Percentiles rank a stretch among this genome's conserved stretches.
Conservation (phyloP, 495 filamentous ascomycete genomes). For the Xeromyces bisporus region DNA sequence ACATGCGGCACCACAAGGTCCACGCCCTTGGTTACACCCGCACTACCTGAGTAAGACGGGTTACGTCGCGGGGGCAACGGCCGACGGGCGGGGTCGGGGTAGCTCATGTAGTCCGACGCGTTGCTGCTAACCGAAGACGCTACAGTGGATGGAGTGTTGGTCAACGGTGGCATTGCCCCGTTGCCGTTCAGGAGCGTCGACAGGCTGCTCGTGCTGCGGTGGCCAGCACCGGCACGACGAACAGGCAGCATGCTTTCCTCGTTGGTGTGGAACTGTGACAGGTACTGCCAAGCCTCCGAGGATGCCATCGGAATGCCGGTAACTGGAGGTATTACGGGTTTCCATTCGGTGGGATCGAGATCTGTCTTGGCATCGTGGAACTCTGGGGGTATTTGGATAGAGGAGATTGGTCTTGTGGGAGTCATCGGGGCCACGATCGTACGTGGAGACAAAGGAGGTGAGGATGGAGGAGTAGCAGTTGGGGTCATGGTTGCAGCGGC, state of each 20-base stretch:
- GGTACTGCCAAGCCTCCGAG: constrained; percentile 32
- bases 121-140: constrained; percentile 27
- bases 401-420: constrained; percentile 10
- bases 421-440: constrained; percentile 29
- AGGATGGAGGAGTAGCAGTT: constrained; percentile 14
- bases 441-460: constrained; percentile 22
- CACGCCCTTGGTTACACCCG: constrained; percentile 20
- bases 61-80: constrained; percentile 28
- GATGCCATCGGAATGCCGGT: constrained; percentile 13
- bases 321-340: constrained; percentile 27
- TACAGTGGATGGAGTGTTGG: constrained; percentile 27
- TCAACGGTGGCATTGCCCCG: constrained; percentile 17
- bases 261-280: constrained; percentile 30
- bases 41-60: constrained; percentile 17
- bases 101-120: constrained; percentile 23
- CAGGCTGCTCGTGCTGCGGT: constrained; percentile 19
- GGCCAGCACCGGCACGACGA: constrained; percentile 11
- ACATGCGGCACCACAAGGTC: constrained; percentile 28
- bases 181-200: constrained; percentile 16
- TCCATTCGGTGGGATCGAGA: constrained; percentile 42
- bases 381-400: constrained; percentile 27
- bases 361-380: constrained; percentile 27
- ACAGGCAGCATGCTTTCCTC: constrained; percentile 10
- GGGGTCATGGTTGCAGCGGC: constrained; percentile 11
- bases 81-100: constrained; percentile 16